phyloP scores from a whole-genome alignment of 2,329 filamentous ascomycete species.

The Exophiala calicioides region DNA sequence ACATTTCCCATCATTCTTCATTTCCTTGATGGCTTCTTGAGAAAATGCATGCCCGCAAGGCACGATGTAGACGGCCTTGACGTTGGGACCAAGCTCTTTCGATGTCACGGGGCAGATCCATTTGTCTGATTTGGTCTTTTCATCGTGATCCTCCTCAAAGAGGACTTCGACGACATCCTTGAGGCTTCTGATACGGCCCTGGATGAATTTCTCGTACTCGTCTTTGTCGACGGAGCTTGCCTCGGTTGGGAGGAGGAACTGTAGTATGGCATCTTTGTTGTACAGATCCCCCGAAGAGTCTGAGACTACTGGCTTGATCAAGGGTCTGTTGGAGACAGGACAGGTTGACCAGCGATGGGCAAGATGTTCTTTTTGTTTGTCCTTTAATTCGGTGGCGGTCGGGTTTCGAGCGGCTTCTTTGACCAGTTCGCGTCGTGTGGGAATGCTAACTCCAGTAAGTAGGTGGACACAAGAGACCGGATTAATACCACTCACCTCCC shows the following conservation, averaged over 20 bases:
- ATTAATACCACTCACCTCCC: slow-evolving; percentile 60
- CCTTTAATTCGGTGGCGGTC: slow-evolving; percentile 84
- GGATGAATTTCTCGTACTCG: slow-evolving; percentile 63
- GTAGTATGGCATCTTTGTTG: slow-evolving; percentile 89
- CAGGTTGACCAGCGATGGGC: slow-evolving; percentile 85
- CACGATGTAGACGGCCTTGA: slow-evolving; percentile 83
- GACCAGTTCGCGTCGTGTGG: slow-evolving; percentile 91
- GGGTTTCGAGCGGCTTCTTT: slow-evolving; percentile 84
- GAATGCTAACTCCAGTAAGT: slow-evolving; percentile 62
- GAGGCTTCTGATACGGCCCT: slow-evolving; percentile 70
- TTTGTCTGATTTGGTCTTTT: slow-evolving; percentile 46
- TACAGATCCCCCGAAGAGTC: slow-evolving; percentile 83
- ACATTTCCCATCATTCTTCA: slow-evolving; percentile 62
- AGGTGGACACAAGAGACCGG: not conserved
- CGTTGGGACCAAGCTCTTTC: slow-evolving; percentile 77
- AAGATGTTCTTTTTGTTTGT: slow-evolving; percentile 79
- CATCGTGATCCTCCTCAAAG: slow-evolving; percentile 58
- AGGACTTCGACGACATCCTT: slow-evolving; percentile 86
- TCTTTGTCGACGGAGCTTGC: slow-evolving; percentile 55
- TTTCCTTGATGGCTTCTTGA: slow-evolving; percentile 79
- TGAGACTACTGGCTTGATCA: slow-evolving; percentile 76
- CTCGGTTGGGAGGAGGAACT: slow-evolving; percentile 62
- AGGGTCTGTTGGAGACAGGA: slow-evolving; percentile 75
- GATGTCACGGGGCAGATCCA: slow-evolving; percentile 86
- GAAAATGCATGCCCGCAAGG: slow-evolving; percentile 95